Conservation (phyloP, 1,284 basidiomycete genomes). For the Salmacisia buchloeana region DNA sequence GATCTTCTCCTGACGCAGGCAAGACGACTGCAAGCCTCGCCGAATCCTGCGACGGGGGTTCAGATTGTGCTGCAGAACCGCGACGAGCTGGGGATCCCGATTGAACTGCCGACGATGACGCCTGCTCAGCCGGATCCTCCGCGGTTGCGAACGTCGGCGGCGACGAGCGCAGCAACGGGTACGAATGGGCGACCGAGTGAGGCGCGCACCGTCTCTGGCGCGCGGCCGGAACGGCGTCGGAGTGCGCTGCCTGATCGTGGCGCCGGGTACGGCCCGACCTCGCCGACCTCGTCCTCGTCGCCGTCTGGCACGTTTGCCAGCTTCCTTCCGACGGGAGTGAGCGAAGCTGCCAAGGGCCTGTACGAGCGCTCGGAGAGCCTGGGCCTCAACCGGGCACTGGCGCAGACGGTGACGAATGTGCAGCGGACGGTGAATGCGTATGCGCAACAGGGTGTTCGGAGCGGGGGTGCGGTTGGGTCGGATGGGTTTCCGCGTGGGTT, state of each 20-base stretch:
- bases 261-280: not conserved
- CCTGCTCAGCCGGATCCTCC: not conserved
- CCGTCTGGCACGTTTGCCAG: constrained; percentile 17
- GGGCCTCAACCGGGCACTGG: constrained; percentile 23
- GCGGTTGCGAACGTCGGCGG: not conserved
- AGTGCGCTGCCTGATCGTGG: not conserved
- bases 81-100: constrained; percentile 23
- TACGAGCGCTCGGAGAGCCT: constrained; percentile 27
- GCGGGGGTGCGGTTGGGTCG: not conserved
- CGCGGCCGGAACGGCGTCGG: not conserved
- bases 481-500: not conserved
- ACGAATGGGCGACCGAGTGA: not conserved
- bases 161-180: not conserved
- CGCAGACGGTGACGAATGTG: constrained; percentile 29
- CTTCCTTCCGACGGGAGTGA: constrained; percentile 32
- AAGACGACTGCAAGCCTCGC: not conserved
- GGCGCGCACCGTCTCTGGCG: not conserved
- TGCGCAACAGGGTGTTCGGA: constrained; percentile 9
- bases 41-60: constrained; percentile 26
- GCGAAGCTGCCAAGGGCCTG: constrained; percentile 35
- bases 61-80: constrained; percentile 29
- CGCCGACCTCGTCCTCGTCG: not conserved
- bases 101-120: not conserved
- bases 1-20: constrained; percentile 1
- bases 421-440: constrained; percentile 24